A percentile compares a stretch with the other conserved stretches of the same genome.
These are phyloP conservation scores for Phytopythium aichiense DNA, from an alignment of 352 stramenopile genomes.

Conservation along the genomic window DNA sequence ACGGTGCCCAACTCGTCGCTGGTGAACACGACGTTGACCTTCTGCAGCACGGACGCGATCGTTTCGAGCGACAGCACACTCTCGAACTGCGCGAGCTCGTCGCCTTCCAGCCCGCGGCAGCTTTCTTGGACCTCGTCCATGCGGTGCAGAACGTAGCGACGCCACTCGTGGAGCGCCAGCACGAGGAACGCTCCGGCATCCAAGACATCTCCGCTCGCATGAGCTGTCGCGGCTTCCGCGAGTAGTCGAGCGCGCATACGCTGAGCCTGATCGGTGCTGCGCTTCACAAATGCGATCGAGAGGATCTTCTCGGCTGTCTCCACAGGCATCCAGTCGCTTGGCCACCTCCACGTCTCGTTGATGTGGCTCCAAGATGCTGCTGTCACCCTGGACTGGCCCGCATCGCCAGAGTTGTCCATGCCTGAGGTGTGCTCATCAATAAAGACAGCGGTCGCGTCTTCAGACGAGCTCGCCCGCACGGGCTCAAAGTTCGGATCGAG, in stretches of 20 bases:
- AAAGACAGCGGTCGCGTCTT: neutral
- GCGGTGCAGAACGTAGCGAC: conserved; percentile 58
- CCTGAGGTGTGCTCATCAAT: neutral
- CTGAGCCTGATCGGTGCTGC: conserved; percentile 43
- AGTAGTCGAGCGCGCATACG: conserved; percentile 27
- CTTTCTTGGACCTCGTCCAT: conserved; percentile 66
- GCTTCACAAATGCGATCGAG: conserved; percentile 39
- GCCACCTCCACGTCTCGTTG: neutral
- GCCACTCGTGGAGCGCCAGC: conserved; percentile 60
- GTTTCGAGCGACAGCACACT: conserved; percentile 46
- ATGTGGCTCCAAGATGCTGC: neutral
- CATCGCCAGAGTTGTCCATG: neutral
- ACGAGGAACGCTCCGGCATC: conserved; percentile 54
- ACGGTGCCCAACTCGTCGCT: conserved; percentile 61
- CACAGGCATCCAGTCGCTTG: conserved; percentile 32
- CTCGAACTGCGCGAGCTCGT: conserved; percentile 53
- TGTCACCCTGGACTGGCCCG: neutral
- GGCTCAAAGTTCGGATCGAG: conserved; percentile 27
- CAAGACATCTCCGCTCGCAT: conserved; percentile 11
- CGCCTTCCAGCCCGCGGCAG: conserved; percentile 44
- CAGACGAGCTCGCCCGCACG: neutral
- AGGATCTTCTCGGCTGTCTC: conserved; percentile 40
- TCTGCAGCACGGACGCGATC: conserved; percentile 48
- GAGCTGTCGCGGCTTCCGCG: conserved; percentile 17
- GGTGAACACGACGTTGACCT: conserved; percentile 33